Conservation (phyloP, 352 stramenopile species). For the Phytophthora colocasiae region DNA sequence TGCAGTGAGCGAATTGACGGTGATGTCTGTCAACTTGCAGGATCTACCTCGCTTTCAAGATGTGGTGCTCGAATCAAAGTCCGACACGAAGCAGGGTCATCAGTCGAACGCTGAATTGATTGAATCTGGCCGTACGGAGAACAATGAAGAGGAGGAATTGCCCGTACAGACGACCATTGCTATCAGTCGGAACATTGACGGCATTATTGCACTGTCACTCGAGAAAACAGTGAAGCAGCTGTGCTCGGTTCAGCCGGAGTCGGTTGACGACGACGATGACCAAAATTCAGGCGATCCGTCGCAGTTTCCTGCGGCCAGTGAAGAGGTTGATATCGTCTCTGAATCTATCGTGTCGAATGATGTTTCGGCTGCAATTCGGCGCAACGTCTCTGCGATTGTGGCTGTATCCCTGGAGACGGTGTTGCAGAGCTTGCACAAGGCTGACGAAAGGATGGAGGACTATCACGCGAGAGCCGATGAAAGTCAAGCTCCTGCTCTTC, state of each 20-base stretch:
- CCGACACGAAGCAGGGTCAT: constrained; percentile 3
- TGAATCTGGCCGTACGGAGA: constrained; percentile 12
- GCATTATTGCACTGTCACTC: constrained; percentile 49
- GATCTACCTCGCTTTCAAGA: constrained; percentile 2
- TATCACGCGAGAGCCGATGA: background rate
- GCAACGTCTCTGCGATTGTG: constrained; percentile 40
- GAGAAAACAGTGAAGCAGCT: constrained; percentile 38
- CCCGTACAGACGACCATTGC: constrained; percentile 44
- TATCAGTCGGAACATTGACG: constrained; percentile 47
- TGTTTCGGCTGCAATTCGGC: constrained; percentile 34
- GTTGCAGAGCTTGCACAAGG: constrained; percentile 26
- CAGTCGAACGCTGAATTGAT: background rate
- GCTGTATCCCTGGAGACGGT: constrained; percentile 41
- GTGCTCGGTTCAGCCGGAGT: constrained; percentile 3
- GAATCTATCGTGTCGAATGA: constrained; percentile 16
- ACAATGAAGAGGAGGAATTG: constrained; percentile 29
- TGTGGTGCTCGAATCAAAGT: background rate
- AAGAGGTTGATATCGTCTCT: background rate
- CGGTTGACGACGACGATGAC: background rate
- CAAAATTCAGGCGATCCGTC: constrained; percentile 1
- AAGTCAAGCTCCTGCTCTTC: background rate
- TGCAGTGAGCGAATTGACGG: constrained; percentile 14
- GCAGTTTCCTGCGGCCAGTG: constrained; percentile 1
- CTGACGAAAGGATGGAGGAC: constrained; percentile 9
- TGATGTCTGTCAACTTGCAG: constrained; percentile 25